Evolutionary conservation across 148 eudicot genomes (phyloP), one percentile per base, ranked within the genome.

Genomic region (Silene conica): DNA sequence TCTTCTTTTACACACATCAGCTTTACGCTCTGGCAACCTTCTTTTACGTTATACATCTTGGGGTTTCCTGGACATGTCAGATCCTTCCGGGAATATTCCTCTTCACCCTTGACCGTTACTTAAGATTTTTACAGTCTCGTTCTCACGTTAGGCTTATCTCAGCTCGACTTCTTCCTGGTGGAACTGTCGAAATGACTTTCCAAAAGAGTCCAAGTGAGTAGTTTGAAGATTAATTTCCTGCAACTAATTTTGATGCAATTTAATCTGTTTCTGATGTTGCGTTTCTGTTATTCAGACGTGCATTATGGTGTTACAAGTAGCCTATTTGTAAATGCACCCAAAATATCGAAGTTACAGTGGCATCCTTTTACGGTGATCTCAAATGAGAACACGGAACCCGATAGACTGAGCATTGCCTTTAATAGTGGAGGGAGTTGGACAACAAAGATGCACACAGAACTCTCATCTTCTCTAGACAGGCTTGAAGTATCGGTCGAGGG

Each of bases 261-360:
- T 52, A 5, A 34, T 64, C 10, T 2, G 20, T 3, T 18, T 2
- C 20, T 50, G 9, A 64, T 59, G 18, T 64, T 71, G 12, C 14
- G 18, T 57, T 25, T 54, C 31, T 63, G 21, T 63, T 31, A 31
- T 62, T 19, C 82, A 91, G 91, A 79, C 6, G 73, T 91, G 67
- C 77, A 38, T 87, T 87, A 91, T 73, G 80, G 79, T 77, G 87
- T 89, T 0, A 81, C 94, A 0, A 92, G 97, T 76, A 86, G 78
- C 72, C 66, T 92, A 73, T 92, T 92, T 34, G 65, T 92, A 19
- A 82, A 89, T 46, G 87, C 82, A 58, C 92, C 97, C 2, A 82
- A 85, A 69, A 79, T 92, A 46, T 92, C 97, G 5, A 89, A 78
- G 85, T 20, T 92, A 74, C 97, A 92, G 60, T 89, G 94, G 97